Conservation (phyloP, 176 grass and related monocot species). For the Raddia guianensis region DNA sequence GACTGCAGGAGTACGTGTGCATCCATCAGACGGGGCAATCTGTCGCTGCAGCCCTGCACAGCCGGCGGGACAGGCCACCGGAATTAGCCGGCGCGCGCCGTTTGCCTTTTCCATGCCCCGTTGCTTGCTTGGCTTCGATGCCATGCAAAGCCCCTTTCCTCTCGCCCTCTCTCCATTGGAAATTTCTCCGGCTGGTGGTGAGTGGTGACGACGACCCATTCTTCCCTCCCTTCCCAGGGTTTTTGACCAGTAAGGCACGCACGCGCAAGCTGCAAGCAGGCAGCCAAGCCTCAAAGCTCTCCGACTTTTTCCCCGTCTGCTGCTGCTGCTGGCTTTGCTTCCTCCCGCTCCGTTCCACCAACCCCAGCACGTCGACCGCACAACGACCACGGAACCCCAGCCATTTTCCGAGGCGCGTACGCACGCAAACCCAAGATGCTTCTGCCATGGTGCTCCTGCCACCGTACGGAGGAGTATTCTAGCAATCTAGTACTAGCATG, state of each 20-base stretch:
- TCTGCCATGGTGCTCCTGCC: too few relatives aligned
- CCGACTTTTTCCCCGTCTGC: too few relatives aligned
- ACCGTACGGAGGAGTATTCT: too few relatives aligned
- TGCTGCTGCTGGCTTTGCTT: neutral
- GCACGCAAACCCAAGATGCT: too few relatives aligned
- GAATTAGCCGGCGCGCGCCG: constrained; percentile 17
- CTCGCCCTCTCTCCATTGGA: neutral
- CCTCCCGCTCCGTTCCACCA: neutral
- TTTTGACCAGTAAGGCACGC: neutral
- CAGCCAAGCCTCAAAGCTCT: neutral
- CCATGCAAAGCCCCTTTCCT: neutral
- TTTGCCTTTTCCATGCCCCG: constrained; percentile 26
- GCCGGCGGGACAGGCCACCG: too few relatives aligned
- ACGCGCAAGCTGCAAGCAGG: neutral
- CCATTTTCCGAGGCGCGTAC: too few relatives aligned
- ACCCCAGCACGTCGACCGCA: neutral
- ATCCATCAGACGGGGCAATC: too few relatives aligned
- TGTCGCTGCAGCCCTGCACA: too few relatives aligned
- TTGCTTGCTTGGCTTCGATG: constrained; percentile 44
- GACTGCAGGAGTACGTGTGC: too few relatives aligned
- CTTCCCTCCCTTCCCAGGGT: neutral
- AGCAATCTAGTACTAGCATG: too few relatives aligned
- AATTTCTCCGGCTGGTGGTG: neutral
- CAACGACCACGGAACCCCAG: neutral
- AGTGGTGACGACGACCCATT: neutral